Evolutionary conservation across 257 asterid species (phyloP).

Genomic region (Capsicum chinense): DNA sequence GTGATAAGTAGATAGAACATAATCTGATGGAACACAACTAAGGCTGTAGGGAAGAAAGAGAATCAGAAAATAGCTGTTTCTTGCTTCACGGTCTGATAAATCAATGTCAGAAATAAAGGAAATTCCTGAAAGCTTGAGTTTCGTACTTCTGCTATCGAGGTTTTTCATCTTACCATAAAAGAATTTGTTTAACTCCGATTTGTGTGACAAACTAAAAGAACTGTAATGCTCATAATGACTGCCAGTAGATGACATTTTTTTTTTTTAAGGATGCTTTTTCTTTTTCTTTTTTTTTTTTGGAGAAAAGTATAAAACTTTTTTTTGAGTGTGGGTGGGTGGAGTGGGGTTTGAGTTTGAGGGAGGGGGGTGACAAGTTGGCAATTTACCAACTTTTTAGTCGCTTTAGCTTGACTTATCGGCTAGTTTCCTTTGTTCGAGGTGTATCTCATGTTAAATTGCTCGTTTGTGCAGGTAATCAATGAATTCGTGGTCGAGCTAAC

Average conservation of each 20-base stretch:
- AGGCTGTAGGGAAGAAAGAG: neutral
- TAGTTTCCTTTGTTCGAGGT: too few relatives aligned
- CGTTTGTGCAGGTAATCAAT: too few relatives aligned
- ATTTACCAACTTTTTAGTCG: too few relatives aligned
- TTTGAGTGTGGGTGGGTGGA: neutral
- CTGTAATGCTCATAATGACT: too few relatives aligned
- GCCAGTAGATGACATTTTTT: neutral
- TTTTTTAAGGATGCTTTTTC: neutral
- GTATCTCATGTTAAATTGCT: too few relatives aligned
- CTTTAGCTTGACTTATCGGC: too few relatives aligned
- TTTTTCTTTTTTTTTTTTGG: neutral
- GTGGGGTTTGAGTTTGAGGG: too few relatives aligned
- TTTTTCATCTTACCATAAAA: neutral
- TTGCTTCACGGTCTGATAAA: neutral
- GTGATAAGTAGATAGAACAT: neutral
- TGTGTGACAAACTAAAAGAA: neutral
- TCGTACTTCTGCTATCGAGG: neutral
- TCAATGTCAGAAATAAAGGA: neutral
- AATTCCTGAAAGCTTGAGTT: neutral
- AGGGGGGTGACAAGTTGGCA: too few relatives aligned
- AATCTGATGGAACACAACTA: neutral
- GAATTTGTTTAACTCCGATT: neutral
- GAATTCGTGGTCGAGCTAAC: too few relatives aligned
- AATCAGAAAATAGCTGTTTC: neutral
- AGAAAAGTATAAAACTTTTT: neutral